A percentile compares a stretch with the other conserved stretches of the same genome.
These are phyloP conservation scores for Aureobasidium sp. DNA, from an alignment of 2,329 filamentous ascomycete species.

Conservation along the genomic window DNA sequence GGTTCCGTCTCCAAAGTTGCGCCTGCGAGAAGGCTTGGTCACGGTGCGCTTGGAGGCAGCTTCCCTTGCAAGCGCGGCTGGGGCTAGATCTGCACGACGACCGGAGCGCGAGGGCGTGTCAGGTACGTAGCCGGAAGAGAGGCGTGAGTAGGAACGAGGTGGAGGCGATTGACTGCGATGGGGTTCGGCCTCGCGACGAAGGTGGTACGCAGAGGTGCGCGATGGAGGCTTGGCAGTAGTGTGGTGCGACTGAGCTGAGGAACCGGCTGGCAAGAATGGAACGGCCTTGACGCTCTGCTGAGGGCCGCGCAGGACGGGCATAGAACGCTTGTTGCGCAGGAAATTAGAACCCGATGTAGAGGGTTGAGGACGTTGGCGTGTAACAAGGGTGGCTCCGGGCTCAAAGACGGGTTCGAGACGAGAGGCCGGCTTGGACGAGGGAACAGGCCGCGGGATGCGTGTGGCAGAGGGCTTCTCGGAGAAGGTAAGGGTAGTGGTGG, in stretches of 20 bases:
- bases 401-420: slow-evolving; percentile 91
- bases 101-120: slow-evolving; percentile 43
- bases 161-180: slow-evolving; percentile 41
- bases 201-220: slow-evolving; percentile 56
- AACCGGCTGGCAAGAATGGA: slow-evolving; percentile 75
- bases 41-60: slow-evolving; percentile 61
- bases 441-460: slow-evolving; percentile 69
- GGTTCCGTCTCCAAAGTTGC: slow-evolving; percentile 82
- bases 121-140: slow-evolving; percentile 42
- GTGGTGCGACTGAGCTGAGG: slow-evolving; percentile 71
- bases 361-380: slow-evolving; percentile 48
- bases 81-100: slow-evolving; percentile 38
- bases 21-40: slow-evolving; percentile 61
- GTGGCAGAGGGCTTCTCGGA: slow-evolving; percentile 63
- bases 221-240: slow-evolving; percentile 61
- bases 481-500: slow-evolving; percentile 84
- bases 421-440: slow-evolving; percentile 40
- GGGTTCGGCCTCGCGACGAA: slow-evolving; percentile 76
- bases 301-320: slow-evolving; percentile 49
- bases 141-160: slow-evolving; percentile 39
- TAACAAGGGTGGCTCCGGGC: slow-evolving; percentile 68
- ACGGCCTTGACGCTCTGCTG: slow-evolving; percentile 55
- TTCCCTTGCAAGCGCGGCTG: slow-evolving; percentile 43
- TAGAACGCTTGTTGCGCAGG: slow-evolving; percentile 54
- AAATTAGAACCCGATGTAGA: slow-evolving; percentile 49